Evolutionary conservation across 2,329 filamentous ascomycete genomes (phyloP).

Genomic region (Daldinia eschscholtzii): DNA sequence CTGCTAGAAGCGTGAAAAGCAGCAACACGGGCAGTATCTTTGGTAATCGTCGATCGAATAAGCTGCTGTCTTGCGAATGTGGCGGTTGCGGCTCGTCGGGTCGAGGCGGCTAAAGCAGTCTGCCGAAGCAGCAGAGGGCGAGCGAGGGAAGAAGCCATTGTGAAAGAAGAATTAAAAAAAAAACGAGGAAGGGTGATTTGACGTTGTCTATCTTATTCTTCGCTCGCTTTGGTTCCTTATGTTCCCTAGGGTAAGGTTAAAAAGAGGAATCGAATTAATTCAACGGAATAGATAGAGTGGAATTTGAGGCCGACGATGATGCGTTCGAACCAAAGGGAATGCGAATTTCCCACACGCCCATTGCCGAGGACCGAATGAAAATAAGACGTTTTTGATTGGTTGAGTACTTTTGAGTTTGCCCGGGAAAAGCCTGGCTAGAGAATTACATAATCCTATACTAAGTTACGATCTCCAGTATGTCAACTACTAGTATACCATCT

Average conservation of each 20-base stretch:
- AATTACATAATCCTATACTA: constrained; percentile 30
- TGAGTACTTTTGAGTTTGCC: constrained; percentile 2
- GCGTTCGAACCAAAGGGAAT: constrained; percentile 17
- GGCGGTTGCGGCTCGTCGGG: constrained; percentile 55
- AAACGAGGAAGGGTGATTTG: constrained; percentile 17
- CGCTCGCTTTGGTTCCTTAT: constrained; percentile 6
- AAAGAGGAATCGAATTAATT: constrained; percentile 16
- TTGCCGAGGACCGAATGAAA: constrained; percentile 66
- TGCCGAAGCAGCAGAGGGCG: constrained; percentile 69
- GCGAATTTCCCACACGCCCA: constrained; percentile 41
- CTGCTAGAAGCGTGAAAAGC: constrained; percentile 88
- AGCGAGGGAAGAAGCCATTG: constrained; percentile 70
- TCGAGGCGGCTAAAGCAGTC: constrained; percentile 59
- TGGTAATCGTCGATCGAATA: constrained; percentile 49
- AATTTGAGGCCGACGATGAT: constrained; percentile 15
- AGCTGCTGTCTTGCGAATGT: constrained; percentile 52
- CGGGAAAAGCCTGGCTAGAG: constrained; percentile 23
- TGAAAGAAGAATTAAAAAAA: background rate
- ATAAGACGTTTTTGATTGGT: constrained; percentile 61
- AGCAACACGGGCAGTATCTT: constrained; percentile 69
- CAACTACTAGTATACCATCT: too few relatives aligned
- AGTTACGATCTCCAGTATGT: background rate
- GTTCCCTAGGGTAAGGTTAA: constrained; percentile 10
- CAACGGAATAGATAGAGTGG: constrained; percentile 4
- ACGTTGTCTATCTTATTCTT: background rate